Base-by-base conservation (phyloP, 371 early-diverging fungal species). In the Fennellomyces sp. region DNA sequence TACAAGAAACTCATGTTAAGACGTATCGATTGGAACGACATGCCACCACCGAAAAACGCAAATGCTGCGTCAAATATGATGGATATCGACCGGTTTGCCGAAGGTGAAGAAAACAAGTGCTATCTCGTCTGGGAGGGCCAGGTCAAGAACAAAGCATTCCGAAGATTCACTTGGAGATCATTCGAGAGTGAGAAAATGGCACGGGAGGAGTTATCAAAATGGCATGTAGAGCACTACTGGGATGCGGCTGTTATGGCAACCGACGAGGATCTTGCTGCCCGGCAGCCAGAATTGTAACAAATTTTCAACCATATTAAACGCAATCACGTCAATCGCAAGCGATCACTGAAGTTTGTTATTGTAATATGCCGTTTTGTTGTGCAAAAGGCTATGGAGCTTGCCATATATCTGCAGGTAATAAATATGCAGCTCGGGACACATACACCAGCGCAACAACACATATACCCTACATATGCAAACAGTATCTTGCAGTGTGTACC, bases 1-100 rank as follows among this genome's bases (percentile, higher is more conserved):
- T 98, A 95, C 82, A 97, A 95, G 69, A 94, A 95, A 65, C 79
- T 98, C 21, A 94, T 98, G 97, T 75, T 96, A n/a, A 76, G 93
- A 27, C 87, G 99, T 28, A 97, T 98, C 63, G 88, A 96, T 63
- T 98, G 99, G 99, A 76, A 84, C 17, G 88, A 89, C 52, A 50
- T 66, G 38, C 73, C 72, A 6, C 65, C 73, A 26, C 78, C 78
- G 6, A 69, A 80, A 13, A 85, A 81, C 25, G 76, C 74, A 27
- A 60, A 66, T 23, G 54, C 58, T n/a, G 62, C 64, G 13, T 74
- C 71, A 6, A 73, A 68, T 4, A 70, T 59, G 17, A 72, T 70
- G 69, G 83, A 63, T 5, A 65, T 73, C 0, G 78, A 73, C 28
- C 64, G 63, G 3, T 70, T 68, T 8, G 68, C 53, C 0, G 63